Conservation (phyloP, 2,329 filamentous ascomycete genomes). For the Alternaria arbusti region DNA sequence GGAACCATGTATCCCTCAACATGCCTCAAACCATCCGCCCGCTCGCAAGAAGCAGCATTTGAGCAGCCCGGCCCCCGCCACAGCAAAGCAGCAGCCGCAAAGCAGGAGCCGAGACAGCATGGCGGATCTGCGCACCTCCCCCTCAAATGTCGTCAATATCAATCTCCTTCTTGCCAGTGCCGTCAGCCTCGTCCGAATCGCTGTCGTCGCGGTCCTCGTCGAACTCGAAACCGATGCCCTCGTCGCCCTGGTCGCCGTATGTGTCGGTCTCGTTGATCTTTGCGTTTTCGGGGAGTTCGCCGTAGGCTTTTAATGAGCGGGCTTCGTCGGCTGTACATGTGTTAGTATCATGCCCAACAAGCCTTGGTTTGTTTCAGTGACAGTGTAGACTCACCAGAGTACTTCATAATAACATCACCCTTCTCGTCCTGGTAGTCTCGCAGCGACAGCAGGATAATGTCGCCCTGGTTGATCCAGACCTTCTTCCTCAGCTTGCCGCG, state of each 20-base stretch:
- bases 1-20: neutral
- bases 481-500: conserved; percentile 99
- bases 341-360: conserved; percentile 66
- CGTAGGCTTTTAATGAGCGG: conserved; percentile 92
- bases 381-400: conserved; percentile 53
- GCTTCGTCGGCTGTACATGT: conserved; percentile 77
- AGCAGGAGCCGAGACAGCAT: conserved; percentile 43
- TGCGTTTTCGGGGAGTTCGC: conserved; percentile 93
- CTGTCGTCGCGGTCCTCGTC: conserved; percentile 81
- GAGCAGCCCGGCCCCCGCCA: conserved; percentile 38
- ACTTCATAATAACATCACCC: conserved; percentile 93
- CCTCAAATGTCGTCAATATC: conserved; percentile 91
- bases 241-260: conserved; percentile 87
- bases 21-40: conserved; percentile 38
- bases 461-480: conserved; percentile 93
- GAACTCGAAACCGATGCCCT: conserved; percentile 96
- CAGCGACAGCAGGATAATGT: conserved; percentile 73
- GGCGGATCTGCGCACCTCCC: conserved; percentile 36
- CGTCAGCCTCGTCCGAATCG: conserved; percentile 59
- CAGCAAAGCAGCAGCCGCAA: conserved; percentile 20
- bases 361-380: too few species aligned
- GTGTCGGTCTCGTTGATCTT: conserved; percentile 99
- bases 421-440: conserved; percentile 95
- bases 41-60: conserved; percentile 50
- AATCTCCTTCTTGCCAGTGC: conserved; percentile 77